phyloP scores from a whole-genome alignment of 1,139 yeast species.

The Yamadazyma trypodendri region DNA sequence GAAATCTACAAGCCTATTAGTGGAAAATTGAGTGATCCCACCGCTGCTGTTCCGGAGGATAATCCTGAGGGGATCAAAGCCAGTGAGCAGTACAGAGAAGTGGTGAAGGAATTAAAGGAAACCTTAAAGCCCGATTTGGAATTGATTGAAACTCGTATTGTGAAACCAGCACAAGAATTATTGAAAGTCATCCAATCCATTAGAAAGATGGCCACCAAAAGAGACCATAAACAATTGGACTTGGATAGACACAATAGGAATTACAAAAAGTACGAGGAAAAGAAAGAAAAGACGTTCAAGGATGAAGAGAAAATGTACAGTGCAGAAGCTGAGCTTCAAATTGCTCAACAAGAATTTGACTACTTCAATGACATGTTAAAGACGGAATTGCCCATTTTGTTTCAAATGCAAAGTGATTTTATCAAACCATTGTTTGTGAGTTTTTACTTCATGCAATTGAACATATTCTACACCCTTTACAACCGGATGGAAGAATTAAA shows the following conservation, averaged over 20 bases:
- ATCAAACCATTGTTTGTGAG: conserved; percentile 91
- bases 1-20: conserved; percentile 95
- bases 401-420: conserved; percentile 85
- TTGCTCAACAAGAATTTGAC: conserved; percentile 94
- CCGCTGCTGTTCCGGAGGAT: conserved; percentile 81
- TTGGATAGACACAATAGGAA: conserved; percentile 80
- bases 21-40: conserved; percentile 89
- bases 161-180: conserved; percentile 89
- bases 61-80: conserved; percentile 96
- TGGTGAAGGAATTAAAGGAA: conserved; percentile 81
- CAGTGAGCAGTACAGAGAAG: conserved; percentile 84
- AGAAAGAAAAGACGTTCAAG: conserved; percentile 78
- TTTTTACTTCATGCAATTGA: conserved; percentile 95
- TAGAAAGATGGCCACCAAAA: conserved; percentile 90
- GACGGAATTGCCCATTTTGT: conserved; percentile 81
- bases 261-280: conserved; percentile 69
- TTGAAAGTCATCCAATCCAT: conserved; percentile 77
- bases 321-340: conserved; percentile 84
- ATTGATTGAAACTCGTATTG: conserved; percentile 84
- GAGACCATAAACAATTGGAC: conserved; percentile 94
- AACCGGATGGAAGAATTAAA: conserved; percentile 92
- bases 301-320: conserved; percentile 89
- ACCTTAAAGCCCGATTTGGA: conserved; percentile 90
- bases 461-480: conserved; percentile 89
- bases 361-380: conserved; percentile 94